Evolutionary conservation across 108 stramenopile genomes (phyloP), one percentile per base, ranked within the genome.

Genomic region (Nitzschia inconspicua): DNA sequence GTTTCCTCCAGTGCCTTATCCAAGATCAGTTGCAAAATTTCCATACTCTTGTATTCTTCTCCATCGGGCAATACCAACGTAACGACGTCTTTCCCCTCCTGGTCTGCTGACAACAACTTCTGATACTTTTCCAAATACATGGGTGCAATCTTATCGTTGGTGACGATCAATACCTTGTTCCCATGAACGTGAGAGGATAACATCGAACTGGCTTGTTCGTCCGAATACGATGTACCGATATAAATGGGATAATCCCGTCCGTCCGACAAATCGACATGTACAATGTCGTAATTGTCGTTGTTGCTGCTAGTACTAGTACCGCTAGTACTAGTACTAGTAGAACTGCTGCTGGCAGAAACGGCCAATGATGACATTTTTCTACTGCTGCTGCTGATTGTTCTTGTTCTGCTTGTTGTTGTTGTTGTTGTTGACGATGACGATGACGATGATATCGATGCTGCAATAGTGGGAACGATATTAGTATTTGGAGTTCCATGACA

Each of bases 161-260:
- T 91, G 16, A 94, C 73, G 13, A 94, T 47, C 18, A 94, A 51
- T 1, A 74, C 84, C 9, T 80, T 64, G 10, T 69, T 85, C 3
- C 84, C 85, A 1, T 53, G 28, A 9, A 87, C 65, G 67, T 87
- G 86, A 8, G 80, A 70, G 6, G 72, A 61, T 49, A 85, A 61
- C 58, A 78, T 58, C 32, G 72, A 56, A 30, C 49, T 41, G 28
- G 74, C 64, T 66, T 84, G 65, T 19, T 71, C 70, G 35, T 91
- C 83, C 20, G 70, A 44, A 40, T 80, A 88, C 44, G 65, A 66
- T 13, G 85, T 78, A 27, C 91, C 91, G 69, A 92, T 89, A 77
- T 92, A 92, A 52, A 92, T 92, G 44, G 91, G 91, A 64, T 92
- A 92, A 60, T 92, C 91, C 34, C 91, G 57, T 52, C 79, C 87